These are phyloP conservation scores for Handroanthus guayacan DNA, from an alignment of 257 asterid genomes.

Conservation along the genomic window DNA sequence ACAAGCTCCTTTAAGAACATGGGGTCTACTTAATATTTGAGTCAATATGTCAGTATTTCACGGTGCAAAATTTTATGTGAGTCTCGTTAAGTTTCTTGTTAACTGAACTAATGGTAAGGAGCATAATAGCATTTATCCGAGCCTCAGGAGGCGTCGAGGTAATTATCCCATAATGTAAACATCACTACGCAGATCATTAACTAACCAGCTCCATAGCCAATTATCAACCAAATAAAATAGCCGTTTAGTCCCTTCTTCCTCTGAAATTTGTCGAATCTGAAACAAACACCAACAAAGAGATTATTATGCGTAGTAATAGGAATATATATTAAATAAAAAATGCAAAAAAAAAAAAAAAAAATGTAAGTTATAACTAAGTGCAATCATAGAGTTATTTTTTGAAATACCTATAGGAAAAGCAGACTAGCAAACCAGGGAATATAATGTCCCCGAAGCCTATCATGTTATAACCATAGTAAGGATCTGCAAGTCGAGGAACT, in stretches of 20 bases:
- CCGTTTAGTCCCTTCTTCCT: conserved; percentile 59
- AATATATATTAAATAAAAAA: background rate
- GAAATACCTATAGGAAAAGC: conserved; percentile 65
- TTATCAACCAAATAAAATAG: conserved; percentile 74
- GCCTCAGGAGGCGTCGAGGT: too few species aligned
- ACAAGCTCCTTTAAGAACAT: too few species aligned
- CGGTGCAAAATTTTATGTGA: too few species aligned
- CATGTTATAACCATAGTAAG: conserved; percentile 83
- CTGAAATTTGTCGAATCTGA: conserved; percentile 80
- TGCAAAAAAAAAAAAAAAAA: background rate
- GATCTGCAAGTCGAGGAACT: conserved; percentile 77
- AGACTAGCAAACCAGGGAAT: conserved; percentile 87
- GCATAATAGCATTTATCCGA: too few species aligned
- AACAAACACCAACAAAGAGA: conserved; percentile 18
- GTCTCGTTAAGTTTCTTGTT: too few species aligned
- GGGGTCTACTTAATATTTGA: too few species aligned
- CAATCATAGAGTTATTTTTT: background rate
- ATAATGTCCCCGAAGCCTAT: conserved; percentile 92
- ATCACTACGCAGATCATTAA: conserved; percentile 28
- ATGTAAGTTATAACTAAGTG: background rate
- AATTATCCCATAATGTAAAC: background rate
- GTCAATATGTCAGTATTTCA: too few species aligned
- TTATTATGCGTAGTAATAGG: background rate
- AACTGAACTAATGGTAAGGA: too few species aligned
- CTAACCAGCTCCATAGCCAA: conserved; percentile 88